phyloP scores from a whole-genome alignment of 2,329 filamentous ascomycete species.

The Polychaeton citri region DNA sequence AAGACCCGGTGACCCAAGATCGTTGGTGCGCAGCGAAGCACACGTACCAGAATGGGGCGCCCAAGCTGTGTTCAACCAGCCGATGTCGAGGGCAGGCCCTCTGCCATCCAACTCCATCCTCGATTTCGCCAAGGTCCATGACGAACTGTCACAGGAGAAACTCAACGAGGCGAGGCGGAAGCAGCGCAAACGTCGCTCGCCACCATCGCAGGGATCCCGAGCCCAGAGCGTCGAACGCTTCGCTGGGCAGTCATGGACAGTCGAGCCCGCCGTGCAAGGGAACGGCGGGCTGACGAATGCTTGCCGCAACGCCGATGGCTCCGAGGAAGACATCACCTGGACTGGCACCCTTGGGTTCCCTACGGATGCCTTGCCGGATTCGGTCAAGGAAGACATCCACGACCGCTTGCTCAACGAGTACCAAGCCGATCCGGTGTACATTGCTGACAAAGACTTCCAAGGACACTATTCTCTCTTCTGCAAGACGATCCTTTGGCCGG shows the following conservation, averaged over 20 bases:
- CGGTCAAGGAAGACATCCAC: conserved; percentile 70
- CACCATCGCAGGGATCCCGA: conserved; percentile 12
- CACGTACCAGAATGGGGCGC: conserved; percentile 65
- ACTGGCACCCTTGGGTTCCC: conserved; percentile 90
- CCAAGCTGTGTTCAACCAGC: conserved; percentile 55
- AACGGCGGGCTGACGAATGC: conserved; percentile 89
- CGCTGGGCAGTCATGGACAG: conserved; percentile 65
- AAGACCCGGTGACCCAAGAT: conserved; percentile 33
- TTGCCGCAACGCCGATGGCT: conserved; percentile 59
- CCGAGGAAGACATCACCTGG: conserved; percentile 65
- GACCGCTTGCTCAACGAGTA: conserved; percentile 69
- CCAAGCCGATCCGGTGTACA: conserved; percentile 71
- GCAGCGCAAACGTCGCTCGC: conserved; percentile 8
- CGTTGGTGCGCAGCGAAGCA: conserved; percentile 57
- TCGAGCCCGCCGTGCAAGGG: conserved; percentile 76
- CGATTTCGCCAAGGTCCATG: conserved; percentile 45
- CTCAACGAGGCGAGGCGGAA: conserved; percentile 10
- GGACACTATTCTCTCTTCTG: conserved; percentile 93
- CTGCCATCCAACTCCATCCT: conserved; percentile 65
- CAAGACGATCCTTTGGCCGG: conserved; percentile 95
- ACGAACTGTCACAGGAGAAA: conserved; percentile 18
- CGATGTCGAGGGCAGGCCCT: conserved; percentile 58
- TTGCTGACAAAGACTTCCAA: conserved; percentile 83
- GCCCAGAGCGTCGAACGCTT: conserved; percentile 37
- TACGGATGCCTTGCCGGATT: conserved; percentile 66